phyloP scores from a whole-genome alignment of 2,329 filamentous ascomycete species.

The Alternaria rosae region DNA sequence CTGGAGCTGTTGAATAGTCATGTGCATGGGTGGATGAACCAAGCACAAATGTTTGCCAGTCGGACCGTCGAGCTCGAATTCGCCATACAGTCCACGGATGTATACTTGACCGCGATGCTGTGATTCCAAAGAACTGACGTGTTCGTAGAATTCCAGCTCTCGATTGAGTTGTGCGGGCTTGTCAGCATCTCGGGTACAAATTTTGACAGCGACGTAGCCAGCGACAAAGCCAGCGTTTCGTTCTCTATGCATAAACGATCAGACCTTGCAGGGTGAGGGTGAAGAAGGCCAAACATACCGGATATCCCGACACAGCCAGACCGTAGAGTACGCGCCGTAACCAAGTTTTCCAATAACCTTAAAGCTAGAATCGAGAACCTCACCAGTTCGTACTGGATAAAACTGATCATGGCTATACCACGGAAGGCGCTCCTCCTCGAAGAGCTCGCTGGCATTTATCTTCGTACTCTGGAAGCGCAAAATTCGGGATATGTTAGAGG shows the following conservation, averaged over 20 bases:
- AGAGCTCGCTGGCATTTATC: conserved; percentile 27
- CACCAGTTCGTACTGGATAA: conserved; percentile 34
- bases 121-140: conserved; percentile 33
- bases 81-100: conserved; percentile 27
- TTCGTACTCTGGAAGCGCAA: conserved; percentile 30
- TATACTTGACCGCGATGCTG: conserved; percentile 31
- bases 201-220: conserved; percentile 28
- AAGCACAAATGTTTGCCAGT: conserved; percentile 34
- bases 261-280: conserved; percentile 25
- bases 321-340: conserved; percentile 35
- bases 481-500: conserved; percentile 26
- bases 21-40: conserved; percentile 38
- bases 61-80: conserved; percentile 32
- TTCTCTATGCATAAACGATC: conserved; percentile 24
- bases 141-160: conserved; percentile 35
- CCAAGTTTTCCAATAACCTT: conserved; percentile 38
- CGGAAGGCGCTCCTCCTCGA: conserved; percentile 30
- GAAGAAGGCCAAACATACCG: conserved; percentile 27
- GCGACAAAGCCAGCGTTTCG: conserved; percentile 26
- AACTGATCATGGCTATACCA: conserved; percentile 30
- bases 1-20: conserved; percentile 38
- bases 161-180: conserved; percentile 22
- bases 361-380: conserved; percentile 31
- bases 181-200: conserved; percentile 28
- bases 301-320: conserved; percentile 38